A percentile compares a stretch with the other conserved stretches of the same genome.
Evolutionary conservation across 78 protist genomes (phyloP).

Genomic region (Polysphondylium violaceum): DNA sequence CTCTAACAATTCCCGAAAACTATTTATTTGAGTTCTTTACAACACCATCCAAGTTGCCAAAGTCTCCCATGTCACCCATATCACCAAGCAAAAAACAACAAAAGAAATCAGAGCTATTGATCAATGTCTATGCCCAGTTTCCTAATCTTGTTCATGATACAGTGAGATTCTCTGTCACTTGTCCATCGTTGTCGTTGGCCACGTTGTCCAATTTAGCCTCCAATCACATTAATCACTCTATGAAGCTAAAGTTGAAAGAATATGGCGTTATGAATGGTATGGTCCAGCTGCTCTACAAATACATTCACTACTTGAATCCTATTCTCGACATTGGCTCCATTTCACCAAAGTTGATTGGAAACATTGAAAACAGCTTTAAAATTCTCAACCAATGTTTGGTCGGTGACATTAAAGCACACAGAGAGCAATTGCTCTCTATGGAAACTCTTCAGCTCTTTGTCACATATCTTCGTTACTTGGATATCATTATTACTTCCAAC

Average conservation of each 20-base stretch:
- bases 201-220: constrained; percentile 44
- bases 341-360: constrained; percentile 72
- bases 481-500: constrained; percentile 14
- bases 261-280: constrained; percentile 31
- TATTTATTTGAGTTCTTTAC: constrained; percentile 55
- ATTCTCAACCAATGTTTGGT: constrained; percentile 47
- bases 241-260: constrained; percentile 17
- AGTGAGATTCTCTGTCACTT: constrained; percentile 27
- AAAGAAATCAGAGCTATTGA: background rate
- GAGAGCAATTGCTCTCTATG: background rate
- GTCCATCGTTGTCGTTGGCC: constrained; percentile 40
- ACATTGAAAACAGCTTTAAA: constrained; percentile 32
- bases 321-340: constrained; percentile 19
- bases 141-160: constrained; percentile 17
- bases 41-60: constrained; percentile 63
- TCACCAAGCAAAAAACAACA: background rate
- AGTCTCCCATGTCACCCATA: constrained; percentile 63
- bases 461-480: constrained; percentile 35
- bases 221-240: constrained; percentile 30
- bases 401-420: constrained; percentile 14
- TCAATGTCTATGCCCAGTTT: background rate
- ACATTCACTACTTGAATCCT: constrained; percentile 56
- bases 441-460: constrained; percentile 9
- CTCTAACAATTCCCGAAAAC: constrained; percentile 50
- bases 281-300: constrained; percentile 9